phyloP scores from a whole-genome alignment of 2,329 filamentous ascomycete genomes.

The Triangularia verruculosa region DNA sequence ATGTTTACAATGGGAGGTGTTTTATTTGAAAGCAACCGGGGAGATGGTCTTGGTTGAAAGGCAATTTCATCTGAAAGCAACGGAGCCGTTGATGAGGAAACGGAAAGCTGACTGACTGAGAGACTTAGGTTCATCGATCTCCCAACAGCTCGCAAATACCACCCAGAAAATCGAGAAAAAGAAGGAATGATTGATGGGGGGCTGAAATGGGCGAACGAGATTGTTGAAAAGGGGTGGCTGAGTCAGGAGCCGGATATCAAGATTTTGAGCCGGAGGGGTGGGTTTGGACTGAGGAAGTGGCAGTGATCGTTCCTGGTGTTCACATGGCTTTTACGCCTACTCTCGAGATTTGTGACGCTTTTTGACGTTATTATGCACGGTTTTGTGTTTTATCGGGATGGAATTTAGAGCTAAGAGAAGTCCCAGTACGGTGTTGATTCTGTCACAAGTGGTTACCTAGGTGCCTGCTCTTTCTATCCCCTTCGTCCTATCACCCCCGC shows the following conservation, averaged over 20 bases:
- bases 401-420: too few species aligned
- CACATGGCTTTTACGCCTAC: too few species aligned
- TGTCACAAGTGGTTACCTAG: too few species aligned
- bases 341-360: too few species aligned
- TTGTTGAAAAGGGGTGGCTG: neutral
- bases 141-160: neutral
- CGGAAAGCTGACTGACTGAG: neutral
- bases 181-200: neutral
- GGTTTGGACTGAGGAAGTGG: neutral
- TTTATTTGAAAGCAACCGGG: neutral
- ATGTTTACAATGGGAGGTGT: neutral
- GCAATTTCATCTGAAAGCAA: too few species aligned
- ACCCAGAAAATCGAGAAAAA: neutral
- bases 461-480: too few species aligned
- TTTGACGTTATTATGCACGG: too few species aligned
- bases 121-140: neutral
- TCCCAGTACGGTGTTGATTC: too few species aligned
- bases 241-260: slow-evolving; percentile 2
- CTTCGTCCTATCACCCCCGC: too few species aligned
- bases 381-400: too few species aligned
- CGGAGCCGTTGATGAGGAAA: neutral
- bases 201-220: neutral
- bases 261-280: neutral
- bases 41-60: neutral
- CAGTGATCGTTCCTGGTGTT: too few species aligned